Evolutionary conservation across 2,329 filamentous ascomycete species (phyloP).

Genomic region (Venturiaceae sp.): DNA sequence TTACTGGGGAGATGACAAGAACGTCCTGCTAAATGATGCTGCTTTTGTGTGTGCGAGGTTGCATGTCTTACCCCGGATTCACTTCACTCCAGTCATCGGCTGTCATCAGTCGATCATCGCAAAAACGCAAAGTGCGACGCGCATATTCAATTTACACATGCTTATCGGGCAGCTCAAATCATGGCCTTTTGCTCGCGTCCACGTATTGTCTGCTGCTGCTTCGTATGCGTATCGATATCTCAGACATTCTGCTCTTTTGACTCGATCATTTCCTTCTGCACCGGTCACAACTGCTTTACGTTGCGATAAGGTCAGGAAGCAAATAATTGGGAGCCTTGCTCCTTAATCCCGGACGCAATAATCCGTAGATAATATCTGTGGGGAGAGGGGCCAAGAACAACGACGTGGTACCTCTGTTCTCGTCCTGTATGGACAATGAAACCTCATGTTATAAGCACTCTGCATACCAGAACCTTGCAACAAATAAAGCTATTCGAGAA

Average conservation of each 20-base stretch:
- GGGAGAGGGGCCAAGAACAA: not conserved
- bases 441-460: not conserved
- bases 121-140: not conserved
- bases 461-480: not conserved
- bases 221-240: not conserved
- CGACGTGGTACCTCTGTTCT: not conserved
- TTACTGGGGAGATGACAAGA: no score
- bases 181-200: not conserved
- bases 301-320: not conserved
- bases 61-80: not conserved
- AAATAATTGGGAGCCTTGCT: no score
- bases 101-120: not conserved
- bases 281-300: not conserved
- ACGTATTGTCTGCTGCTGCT: not conserved
- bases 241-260: not conserved
- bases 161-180: not conserved
- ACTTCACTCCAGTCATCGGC: no score
- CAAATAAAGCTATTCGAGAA: not conserved
- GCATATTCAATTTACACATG: not conserved
- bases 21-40: no score
- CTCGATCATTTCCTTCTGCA: not conserved
- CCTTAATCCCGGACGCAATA: no score
- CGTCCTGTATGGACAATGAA: not conserved
- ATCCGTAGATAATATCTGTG: no score
- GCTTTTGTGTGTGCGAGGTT: not conserved